Percentiles rank a stretch among this genome's conserved stretches.
Conservation (phyloP, 371 early-diverging fungal species). For the Batrachochytrium dendrobatidis region DNA sequence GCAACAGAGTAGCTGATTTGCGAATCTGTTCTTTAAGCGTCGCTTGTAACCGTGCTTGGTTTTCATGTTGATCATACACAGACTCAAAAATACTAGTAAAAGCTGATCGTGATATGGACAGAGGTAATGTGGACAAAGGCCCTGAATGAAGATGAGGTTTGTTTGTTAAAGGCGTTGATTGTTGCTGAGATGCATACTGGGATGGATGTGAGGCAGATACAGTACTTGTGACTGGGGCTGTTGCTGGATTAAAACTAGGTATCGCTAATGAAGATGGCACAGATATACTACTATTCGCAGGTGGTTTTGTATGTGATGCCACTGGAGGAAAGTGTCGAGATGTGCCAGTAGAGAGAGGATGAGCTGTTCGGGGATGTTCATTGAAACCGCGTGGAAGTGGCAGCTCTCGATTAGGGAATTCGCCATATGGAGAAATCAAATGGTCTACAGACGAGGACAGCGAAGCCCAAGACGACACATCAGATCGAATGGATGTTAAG, state of each 20-base stretch:
- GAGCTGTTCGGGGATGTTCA: background rate
- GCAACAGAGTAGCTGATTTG: constrained; percentile 62
- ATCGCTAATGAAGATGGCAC: too few species aligned
- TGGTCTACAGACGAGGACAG: background rate
- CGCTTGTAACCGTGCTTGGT: constrained; percentile 34
- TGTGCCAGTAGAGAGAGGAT: too few species aligned
- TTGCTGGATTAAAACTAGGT: too few species aligned
- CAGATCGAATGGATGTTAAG: background rate
- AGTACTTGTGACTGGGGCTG: too few species aligned
- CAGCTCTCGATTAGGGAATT: constrained; percentile 20
- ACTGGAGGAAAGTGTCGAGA: too few species aligned
- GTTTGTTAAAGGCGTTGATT: too few species aligned
- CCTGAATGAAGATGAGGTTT: too few species aligned
- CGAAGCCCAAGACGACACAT: background rate
- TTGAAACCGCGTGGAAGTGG: constrained; percentile 15
- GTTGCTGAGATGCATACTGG: background rate
- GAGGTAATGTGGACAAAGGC: too few species aligned
- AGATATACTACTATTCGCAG: too few species aligned
- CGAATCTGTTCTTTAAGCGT: constrained; percentile 72
- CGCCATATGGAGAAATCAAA: constrained; percentile 17
- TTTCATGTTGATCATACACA: constrained; percentile 36
- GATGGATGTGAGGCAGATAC: constrained; percentile 5
- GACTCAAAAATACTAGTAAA: constrained; percentile 29
- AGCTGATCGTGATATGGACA: constrained; percentile 2
- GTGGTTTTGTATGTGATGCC: too few species aligned